Evolutionary conservation across 2,329 filamentous ascomycete species (phyloP), one percentile per base, ranked within the genome.

Genomic region (Cladosporium sp.): DNA sequence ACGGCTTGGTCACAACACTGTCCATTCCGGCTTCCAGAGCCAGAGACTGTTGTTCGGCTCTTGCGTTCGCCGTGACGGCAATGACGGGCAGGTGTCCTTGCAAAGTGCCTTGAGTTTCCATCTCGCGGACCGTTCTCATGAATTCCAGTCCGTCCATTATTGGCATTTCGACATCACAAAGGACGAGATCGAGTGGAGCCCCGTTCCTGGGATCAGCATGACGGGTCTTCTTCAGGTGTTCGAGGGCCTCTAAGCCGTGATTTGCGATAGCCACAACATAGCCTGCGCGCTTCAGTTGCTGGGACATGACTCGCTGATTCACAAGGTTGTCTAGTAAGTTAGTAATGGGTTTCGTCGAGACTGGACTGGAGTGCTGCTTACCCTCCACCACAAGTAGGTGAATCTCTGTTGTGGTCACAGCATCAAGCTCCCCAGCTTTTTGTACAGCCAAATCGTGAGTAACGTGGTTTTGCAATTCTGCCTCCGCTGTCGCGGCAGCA

Each of bases 121-220:
- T 80, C 64, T 88, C 83, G 28, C 91, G 84, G 59, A 93, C 92
- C 65, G 81, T 84, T 51, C 83, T 82, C 10, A 90, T 87, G 68
- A 90, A 92, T 4, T 88, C 88, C 75, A 90, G 86, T 41, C 91
- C 91, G 72, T 92, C 89, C 91, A 93, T 92, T 54, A 92, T 83
- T 0, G 91, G 91, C 90, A 93, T 92, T 73, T 92, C 90, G 41
- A 92, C 82, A 73, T 93, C 90, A 90, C 92, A 92, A 4, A 92
- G 77, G 14, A 92, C 88, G 51, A 92, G 51, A 12, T 65, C 60
- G 3, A 71, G 63, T 0, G 68, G 70, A 21, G 66, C 69, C 10
- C 61, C 61, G 3, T 32, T 24, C 7, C 2, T 32, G 10, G 51
- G 51, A 34, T 55, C 34, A 18, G 51, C 51, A 18, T 36, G 24